Evolutionary conservation across 495 filamentous ascomycete genomes (phyloP).

Genomic region (Hypoxylon cercidicola): DNA sequence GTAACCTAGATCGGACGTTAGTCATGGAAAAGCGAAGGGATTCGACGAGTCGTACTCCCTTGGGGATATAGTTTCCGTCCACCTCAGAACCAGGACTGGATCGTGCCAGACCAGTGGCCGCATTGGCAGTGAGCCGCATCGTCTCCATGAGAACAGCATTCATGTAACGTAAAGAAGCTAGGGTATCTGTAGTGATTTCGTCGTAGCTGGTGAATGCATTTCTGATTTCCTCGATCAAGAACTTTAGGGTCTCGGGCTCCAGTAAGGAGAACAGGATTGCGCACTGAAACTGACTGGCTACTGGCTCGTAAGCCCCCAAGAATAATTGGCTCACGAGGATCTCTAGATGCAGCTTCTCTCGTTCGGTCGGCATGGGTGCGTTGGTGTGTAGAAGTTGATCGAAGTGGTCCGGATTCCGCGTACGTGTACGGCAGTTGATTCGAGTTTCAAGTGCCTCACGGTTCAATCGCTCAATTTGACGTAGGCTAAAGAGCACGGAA

Average conservation of each 20-base stretch:
- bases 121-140: conserved; percentile 23
- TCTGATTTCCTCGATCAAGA: conserved; percentile 33
- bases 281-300: conserved; percentile 20
- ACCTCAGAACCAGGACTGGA: conserved; percentile 38
- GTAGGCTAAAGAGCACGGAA: conserved; percentile 3
- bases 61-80: conserved; percentile 38
- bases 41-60: conserved; percentile 32
- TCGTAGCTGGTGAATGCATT: conserved; percentile 33
- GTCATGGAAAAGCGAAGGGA: not conserved
- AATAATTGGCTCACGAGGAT: conserved; percentile 37
- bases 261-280: conserved; percentile 31
- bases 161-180: conserved; percentile 26
- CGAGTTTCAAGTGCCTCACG: conserved; percentile 28
- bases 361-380: conserved; percentile 1
- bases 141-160: conserved; percentile 35
- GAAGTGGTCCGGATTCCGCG: conserved; percentile 34
- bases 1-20: conserved; percentile 13
- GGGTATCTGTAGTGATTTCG: conserved; percentile 26
- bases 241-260: conserved; percentile 14
- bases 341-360: conserved; percentile 31
- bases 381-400: conserved; percentile 25
- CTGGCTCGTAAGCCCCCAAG: conserved; percentile 37
- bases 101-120: conserved; percentile 22
- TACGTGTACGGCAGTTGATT: conserved; percentile 30
- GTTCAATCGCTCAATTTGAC: conserved; percentile 21